Conservation (phyloP, 1,284 basidiomycete genomes). For the Ustilago hordei region DNA sequence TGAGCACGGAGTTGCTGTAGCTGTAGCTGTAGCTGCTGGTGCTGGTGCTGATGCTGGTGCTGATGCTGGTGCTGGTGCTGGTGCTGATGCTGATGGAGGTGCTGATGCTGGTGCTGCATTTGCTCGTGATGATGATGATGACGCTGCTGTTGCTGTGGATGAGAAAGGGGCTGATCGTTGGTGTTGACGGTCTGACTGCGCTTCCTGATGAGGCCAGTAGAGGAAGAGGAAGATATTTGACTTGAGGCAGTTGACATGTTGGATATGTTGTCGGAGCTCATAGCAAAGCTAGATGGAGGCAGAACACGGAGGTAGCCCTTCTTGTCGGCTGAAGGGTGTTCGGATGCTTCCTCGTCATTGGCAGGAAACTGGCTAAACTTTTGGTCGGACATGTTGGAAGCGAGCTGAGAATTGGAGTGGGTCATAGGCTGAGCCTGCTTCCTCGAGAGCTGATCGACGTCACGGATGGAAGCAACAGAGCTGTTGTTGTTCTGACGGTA, state of each 20-base stretch:
- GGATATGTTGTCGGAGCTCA: constrained; percentile 35
- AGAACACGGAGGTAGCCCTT: constrained; percentile 30
- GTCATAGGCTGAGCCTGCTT: constrained; percentile 2
- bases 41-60: constrained; percentile 23
- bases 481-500: constrained; percentile 4
- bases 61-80: constrained; percentile 32
- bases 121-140: constrained; percentile 33
- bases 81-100: too few species aligned
- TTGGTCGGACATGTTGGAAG: constrained; percentile 40
- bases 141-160: constrained; percentile 18
- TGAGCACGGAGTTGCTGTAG: neutral
- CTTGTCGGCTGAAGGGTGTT: constrained; percentile 19
- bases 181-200: constrained; percentile 31
- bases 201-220: constrained; percentile 27
- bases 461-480: constrained; percentile 4
- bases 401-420: constrained; percentile 10
- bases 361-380: constrained; percentile 30
- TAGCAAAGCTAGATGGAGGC: constrained; percentile 29
- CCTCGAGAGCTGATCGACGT: constrained; percentile 12
- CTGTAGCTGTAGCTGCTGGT: neutral
- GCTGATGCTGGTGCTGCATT: constrained; percentile 21
- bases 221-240: constrained; percentile 40
- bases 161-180: constrained; percentile 14
- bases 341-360: constrained; percentile 10
- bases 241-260: constrained; percentile 37